Evolutionary conservation across 2,329 filamentous ascomycete species (phyloP).

Genomic region (Fusarium kyushuense): DNA sequence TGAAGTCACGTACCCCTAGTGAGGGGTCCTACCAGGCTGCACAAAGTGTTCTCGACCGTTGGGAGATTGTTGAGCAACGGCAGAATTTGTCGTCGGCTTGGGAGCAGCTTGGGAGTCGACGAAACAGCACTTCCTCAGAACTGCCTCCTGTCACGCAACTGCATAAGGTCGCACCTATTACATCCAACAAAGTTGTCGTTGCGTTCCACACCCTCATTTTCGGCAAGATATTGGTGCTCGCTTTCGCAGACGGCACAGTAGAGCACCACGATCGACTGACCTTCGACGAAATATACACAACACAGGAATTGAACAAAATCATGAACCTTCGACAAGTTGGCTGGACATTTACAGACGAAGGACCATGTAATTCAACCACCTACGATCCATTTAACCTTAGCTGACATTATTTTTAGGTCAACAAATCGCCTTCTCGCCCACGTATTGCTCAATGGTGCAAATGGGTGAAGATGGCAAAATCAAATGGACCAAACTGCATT

Average conservation of each 20-base stretch:
- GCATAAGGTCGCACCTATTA: conserved; percentile 74
- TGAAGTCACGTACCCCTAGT: conserved; percentile 73
- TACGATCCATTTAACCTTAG: neutral
- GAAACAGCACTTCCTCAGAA: conserved; percentile 62
- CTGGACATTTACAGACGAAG: conserved; percentile 76
- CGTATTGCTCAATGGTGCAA: conserved; percentile 68
- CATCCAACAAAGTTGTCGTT: conserved; percentile 78
- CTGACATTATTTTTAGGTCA: conserved; percentile 58
- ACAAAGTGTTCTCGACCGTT: conserved; percentile 82
- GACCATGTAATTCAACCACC: conserved; percentile 66
- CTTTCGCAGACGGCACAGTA: conserved; percentile 83
- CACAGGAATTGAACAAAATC: conserved; percentile 73
- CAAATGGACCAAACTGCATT: conserved; percentile 68
- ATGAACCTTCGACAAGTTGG: conserved; percentile 80
- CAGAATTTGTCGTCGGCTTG: conserved; percentile 80
- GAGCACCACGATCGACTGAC: conserved; percentile 83
- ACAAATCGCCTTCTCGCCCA: conserved; percentile 72
- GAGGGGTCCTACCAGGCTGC: conserved; percentile 70
- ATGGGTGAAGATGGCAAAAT: conserved; percentile 69
- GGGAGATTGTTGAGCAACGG: conserved; percentile 80
- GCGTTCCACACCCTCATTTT: conserved; percentile 76
- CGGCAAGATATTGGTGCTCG: conserved; percentile 77
- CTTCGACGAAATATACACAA: conserved; percentile 75
- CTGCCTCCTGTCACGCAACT: conserved; percentile 58
- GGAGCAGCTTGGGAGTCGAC: conserved; percentile 76